Base-by-base conservation (phyloP, 768 basidiomycete genomes). In the Coprinopsis strossmayeri region DNA sequence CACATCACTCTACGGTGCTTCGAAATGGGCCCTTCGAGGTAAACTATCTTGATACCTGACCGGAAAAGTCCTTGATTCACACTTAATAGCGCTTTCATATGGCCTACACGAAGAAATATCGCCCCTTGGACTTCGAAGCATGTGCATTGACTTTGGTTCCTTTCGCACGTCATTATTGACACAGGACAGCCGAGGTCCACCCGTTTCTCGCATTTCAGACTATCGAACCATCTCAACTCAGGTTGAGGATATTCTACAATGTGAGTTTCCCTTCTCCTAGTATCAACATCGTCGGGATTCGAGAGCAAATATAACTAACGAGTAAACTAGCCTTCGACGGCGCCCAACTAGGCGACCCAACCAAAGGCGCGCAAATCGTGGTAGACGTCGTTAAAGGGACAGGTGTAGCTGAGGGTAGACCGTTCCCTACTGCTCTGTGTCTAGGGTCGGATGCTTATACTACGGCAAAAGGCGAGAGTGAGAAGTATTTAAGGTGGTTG, bases 21-120 rank as follows among this genome's bases (percentile, higher is more conserved):
- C 70, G 0, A 77, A 76, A 57, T 66, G 55, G 51, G 65, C 69
- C 7, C 49, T 73, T n/a, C 54, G 65, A 45, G 63, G 66, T 5
- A 48, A n/a, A n/a, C n/a, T n/a, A n/a, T n/a, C n/a, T n/a, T n/a
- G n/a, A n/a, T n/a, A n/a, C n/a, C n/a, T n/a, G n/a, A n/a, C n/a
- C n/a, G n/a, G n/a, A n/a, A n/a, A n/a, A n/a, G n/a, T n/a, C n/a
- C n/a, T n/a, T n/a, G n/a, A n/a, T n/a, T n/a, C n/a, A n/a, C n/a
- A n/a, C n/a, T n/a, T n/a, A n/a, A n/a, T n/a, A n/a, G n/a, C n/a
- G n/a, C n/a, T 67, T 50, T 62, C 65, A 7, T 52, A 51, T 17
- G 61, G 61, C 0, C 59, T 70, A 1, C 59, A 68, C 38, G 64
- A 60, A 5, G 69, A 73, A 52, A 64, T 72, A 4, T 57, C 66